A percentile compares a stretch with the other conserved stretches of the same genome.
Conservation (phyloP, 2,329 filamentous ascomycete genomes). For the Fonsecaea erecta region DNA sequence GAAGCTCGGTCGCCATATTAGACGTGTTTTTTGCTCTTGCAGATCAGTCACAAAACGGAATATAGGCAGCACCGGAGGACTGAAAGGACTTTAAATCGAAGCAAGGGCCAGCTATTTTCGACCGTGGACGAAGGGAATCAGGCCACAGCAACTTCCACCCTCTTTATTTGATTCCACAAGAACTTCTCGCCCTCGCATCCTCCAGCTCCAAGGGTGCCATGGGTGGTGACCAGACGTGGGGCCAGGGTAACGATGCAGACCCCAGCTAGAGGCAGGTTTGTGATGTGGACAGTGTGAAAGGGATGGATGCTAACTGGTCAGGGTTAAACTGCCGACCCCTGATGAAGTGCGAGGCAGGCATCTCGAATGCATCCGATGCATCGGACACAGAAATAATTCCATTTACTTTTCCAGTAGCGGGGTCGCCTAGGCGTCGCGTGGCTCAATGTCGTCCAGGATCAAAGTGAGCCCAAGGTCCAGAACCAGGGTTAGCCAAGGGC, state of each 20-base stretch:
- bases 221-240: constrained; percentile 18
- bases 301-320: constrained; percentile 9
- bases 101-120: constrained; percentile 7
- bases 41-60: neutral
- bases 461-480: neutral
- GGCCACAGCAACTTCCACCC: constrained; percentile 4
- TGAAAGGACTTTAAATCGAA: neutral
- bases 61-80: neutral
- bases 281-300: neutral
- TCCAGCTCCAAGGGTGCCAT: neutral
- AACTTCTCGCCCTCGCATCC: neutral
- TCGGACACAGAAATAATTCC: constrained; percentile 29
- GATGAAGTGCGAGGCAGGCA: neutral
- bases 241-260: constrained; percentile 3
- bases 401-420: neutral
- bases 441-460: constrained; percentile 1
- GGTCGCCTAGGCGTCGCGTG: constrained; percentile 9
- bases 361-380: constrained; percentile 9
- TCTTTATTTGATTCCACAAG: constrained; percentile 4
- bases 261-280: neutral
- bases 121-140: neutral
- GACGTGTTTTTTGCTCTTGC: neutral
- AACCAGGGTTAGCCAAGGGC: neutral
- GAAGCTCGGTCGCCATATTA: constrained; percentile 24
- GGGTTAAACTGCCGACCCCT: constrained; percentile 21